phyloP scores from a whole-genome alignment of 805 yeast species.

The Pichia exigua region DNA sequence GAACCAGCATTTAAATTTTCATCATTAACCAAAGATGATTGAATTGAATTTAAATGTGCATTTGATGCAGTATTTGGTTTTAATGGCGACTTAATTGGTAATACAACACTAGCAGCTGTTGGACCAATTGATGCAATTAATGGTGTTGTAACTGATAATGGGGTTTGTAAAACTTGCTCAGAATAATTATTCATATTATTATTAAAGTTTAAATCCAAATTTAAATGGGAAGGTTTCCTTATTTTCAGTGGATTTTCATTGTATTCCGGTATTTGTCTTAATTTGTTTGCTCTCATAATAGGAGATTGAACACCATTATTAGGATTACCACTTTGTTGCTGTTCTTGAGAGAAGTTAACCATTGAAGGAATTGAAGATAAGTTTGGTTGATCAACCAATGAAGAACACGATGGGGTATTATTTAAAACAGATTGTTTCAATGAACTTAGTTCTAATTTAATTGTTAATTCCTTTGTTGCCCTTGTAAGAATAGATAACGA shows the following conservation, averaged over 20 bases:
- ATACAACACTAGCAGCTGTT: slow-evolving; percentile 28
- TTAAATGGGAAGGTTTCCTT: slow-evolving; percentile 21
- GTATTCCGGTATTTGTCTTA: slow-evolving; percentile 10
- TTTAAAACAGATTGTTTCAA: slow-evolving; percentile 27
- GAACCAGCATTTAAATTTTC: background rate
- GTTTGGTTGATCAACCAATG: slow-evolving; percentile 27
- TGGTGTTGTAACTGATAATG: slow-evolving; percentile 29
- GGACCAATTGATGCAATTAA: slow-evolving; percentile 30
- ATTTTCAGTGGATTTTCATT: slow-evolving; percentile 8
- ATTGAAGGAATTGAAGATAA: slow-evolving; percentile 31
- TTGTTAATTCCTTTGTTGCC: slow-evolving; percentile 86
- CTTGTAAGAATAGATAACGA: slow-evolving; percentile 75
- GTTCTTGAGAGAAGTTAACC: slow-evolving; percentile 22
- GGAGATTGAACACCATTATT: background rate
- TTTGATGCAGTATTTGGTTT: slow-evolving; percentile 7
- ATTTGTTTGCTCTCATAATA: background rate
- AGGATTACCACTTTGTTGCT: slow-evolving; percentile 1
- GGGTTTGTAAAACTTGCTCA: slow-evolving; percentile 2
- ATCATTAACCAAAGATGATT: background rate
- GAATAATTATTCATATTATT: background rate
- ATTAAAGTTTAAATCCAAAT: slow-evolving; percentile 10
- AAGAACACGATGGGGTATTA: slow-evolving; percentile 14
- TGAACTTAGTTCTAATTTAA: slow-evolving; percentile 65
- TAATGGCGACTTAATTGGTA: slow-evolving; percentile 26
- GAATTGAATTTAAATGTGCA: background rate